phyloP scores from a whole-genome alignment of 1,284 basidiomycete species.

The Mycena sp. region DNA sequence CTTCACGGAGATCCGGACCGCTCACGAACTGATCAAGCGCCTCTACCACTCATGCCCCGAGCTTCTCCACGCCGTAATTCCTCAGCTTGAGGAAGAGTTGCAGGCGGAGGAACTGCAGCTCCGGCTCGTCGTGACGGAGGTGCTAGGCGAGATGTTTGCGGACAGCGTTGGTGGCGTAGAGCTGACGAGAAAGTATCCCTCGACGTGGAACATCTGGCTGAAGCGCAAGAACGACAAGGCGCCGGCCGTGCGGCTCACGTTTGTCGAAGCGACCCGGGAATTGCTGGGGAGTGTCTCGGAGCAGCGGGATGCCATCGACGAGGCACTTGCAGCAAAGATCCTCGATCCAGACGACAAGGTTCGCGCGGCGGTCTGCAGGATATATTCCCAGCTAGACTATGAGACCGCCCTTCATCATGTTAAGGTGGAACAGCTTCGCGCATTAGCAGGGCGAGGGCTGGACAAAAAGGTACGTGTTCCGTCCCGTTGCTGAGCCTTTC shows the following conservation, averaged over 20 bases:
- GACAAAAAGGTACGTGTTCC: constrained; percentile 82
- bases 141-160: constrained; percentile 91
- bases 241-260: constrained; percentile 76
- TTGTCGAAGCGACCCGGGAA: constrained; percentile 77
- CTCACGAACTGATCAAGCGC: constrained; percentile 88
- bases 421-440: constrained; percentile 67
- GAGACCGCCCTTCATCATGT: constrained; percentile 91
- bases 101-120: constrained; percentile 80
- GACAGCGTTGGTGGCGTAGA: constrained; percentile 73
- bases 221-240: constrained; percentile 84
- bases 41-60: constrained; percentile 85
- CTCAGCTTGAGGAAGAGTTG: constrained; percentile 93
- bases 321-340: constrained; percentile 72
- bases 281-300: constrained; percentile 72
- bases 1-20: constrained; percentile 72
- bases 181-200: constrained; percentile 82
- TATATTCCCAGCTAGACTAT: constrained; percentile 89
- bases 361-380: constrained; percentile 83
- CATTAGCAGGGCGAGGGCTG: constrained; percentile 76
- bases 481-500: constrained; percentile 73
- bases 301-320: constrained; percentile 78
- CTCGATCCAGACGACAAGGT: constrained; percentile 94
- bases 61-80: constrained; percentile 90
- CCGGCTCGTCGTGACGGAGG: constrained; percentile 83
- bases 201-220: constrained; percentile 90